phyloP scores from a whole-genome alignment of 257 asterid species.

The Fraxinus pennsylvanica region DNA sequence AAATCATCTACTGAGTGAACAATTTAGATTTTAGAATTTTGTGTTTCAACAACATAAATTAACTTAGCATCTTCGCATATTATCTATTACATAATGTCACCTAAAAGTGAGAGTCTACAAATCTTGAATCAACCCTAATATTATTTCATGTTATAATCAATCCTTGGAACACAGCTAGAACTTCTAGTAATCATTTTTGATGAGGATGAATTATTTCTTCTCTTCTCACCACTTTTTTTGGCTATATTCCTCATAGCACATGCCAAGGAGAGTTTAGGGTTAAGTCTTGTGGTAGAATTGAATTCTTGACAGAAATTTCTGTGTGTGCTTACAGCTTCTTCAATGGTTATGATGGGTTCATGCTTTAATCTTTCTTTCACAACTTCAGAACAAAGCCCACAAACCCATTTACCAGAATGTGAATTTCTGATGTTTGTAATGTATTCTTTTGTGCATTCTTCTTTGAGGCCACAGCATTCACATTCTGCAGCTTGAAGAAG shows the following conservation, averaged over 20 bases:
- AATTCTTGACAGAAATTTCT: constrained; percentile 39
- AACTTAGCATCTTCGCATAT: not conserved
- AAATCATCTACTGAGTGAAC: not conserved
- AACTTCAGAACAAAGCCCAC: constrained; percentile 66
- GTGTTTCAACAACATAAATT: not conserved
- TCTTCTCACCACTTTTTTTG: constrained; percentile 30
- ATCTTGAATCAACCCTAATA: no score
- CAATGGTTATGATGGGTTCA: constrained; percentile 23
- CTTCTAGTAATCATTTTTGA: constrained; percentile 34
- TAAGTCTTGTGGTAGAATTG: constrained; percentile 37
- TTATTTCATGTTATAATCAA: constrained; percentile 18
- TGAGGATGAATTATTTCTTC: constrained; percentile 15
- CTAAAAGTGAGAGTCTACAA: not conserved
- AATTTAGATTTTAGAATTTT: not conserved
- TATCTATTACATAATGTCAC: not conserved
- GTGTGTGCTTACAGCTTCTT: constrained; percentile 44
- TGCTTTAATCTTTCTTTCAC: constrained; percentile 37
- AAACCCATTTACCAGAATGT: constrained; percentile 54
- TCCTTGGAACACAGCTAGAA: constrained; percentile 48
- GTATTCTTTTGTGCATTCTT: constrained; percentile 50
- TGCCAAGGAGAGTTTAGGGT: constrained; percentile 53
- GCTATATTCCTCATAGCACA: constrained; percentile 46
- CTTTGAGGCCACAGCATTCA: constrained; percentile 57
- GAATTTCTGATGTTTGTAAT: constrained; percentile 32
- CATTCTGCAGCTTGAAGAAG: constrained; percentile 38